Base-by-base conservation (phyloP, 2,329 filamentous ascomycete species). In the Penicillium sclerotiorum region DNA sequence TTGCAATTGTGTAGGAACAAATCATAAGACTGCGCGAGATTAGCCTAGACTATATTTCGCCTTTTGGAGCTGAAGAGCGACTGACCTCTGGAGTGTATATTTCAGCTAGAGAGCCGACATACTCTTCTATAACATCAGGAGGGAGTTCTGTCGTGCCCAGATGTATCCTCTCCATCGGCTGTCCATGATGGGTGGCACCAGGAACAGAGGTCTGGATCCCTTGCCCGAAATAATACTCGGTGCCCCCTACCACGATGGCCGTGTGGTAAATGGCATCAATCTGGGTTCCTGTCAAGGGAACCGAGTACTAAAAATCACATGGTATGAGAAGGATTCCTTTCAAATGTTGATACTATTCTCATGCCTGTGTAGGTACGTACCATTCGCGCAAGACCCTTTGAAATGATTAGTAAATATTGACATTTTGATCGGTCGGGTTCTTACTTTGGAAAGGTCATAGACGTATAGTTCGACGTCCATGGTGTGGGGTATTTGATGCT, bases 261-360 rank as follows among this genome's bases (percentile, higher is more conserved):
- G 94, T 97, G 70, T 99, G 94, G 61, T 97, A 97, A 45, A 99
- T 84, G 46, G 94, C 94, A 70, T 97, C 93, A 42, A 96, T 89
- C 45, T 87, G 84, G 1, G 79, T 81, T 1, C 86, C 86, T 4
- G 87, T 80, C 38, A 88, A 75, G 40, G 80, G 73, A 42, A 67
- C 68, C 11, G 81, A 85, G 67, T 84, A 81, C 73, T 82, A 58
- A 30, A 11, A 5, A 23, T 13, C 17, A 30, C 11, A 46, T 22
- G 12, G 17, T 38, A 36, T 54, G 4, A 52, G 50, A 18, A 23
- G 17, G 2, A 20, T 28, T 20, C 9, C 9, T 13, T 30, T 21
- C 17, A 17, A 12, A 21, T 32, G 28, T 23, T 40, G n/a, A n/a
- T n/a, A n/a, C n/a, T n/a, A n/a, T n/a, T n/a, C n/a, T n/a, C n/a